Evolutionary conservation across 2,329 filamentous ascomycete species (phyloP).

Genomic region (Xylariales sp.): DNA sequence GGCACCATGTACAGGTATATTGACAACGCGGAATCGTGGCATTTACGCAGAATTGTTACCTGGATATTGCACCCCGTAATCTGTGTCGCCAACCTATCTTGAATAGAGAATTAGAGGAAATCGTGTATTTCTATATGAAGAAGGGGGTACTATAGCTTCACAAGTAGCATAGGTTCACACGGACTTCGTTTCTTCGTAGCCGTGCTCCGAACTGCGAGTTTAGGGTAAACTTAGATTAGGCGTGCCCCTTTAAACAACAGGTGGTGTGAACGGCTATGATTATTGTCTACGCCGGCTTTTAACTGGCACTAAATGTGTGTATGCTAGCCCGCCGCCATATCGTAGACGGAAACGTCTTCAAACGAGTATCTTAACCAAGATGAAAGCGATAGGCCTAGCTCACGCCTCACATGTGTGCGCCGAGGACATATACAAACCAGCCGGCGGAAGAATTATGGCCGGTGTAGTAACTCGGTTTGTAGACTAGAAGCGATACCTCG

Average conservation of each 20-base stretch:
- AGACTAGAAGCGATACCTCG: neutral
- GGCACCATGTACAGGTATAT: slow-evolving; percentile 20
- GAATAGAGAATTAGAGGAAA: neutral
- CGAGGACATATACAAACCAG: neutral
- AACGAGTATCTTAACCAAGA: neutral
- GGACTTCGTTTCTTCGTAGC: neutral
- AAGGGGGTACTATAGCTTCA: neutral
- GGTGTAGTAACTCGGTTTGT: neutral
- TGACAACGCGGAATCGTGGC: neutral
- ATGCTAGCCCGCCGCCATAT: neutral
- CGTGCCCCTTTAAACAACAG: neutral
- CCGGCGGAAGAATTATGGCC: neutral
- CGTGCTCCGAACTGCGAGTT: no score
- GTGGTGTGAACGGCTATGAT: no score
- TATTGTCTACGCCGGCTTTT: no score
- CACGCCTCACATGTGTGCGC: neutral
- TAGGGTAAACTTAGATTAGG: no score
- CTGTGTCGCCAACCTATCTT: no score
- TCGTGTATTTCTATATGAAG: neutral
- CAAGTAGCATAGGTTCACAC: neutral
- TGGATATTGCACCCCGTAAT: neutral
- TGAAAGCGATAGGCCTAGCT: neutral
- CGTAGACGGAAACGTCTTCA: neutral
- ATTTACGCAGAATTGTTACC: neutral
- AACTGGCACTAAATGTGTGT: neutral